A percentile compares a stretch with the other conserved stretches of the same genome.
phyloP scores from a whole-genome alignment of 176 grass and related monocot species.

The Alopecurus myosuroides region DNA sequence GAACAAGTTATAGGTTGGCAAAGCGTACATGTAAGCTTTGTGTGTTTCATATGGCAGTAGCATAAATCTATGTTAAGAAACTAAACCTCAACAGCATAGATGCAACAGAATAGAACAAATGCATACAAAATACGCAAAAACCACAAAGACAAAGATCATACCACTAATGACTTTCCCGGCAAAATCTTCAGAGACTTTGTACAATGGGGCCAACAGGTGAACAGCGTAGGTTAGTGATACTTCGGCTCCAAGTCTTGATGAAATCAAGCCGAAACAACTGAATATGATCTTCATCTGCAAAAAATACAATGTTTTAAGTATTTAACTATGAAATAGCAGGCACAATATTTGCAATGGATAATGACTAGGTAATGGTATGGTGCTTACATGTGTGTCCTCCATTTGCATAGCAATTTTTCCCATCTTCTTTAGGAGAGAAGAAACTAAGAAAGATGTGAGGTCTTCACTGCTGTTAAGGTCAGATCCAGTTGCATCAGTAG shows the following conservation, averaged over 20 bases:
- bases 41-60: background rate
- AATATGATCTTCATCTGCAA: conserved; percentile 77
- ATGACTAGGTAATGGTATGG: background rate
- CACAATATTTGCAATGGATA: background rate
- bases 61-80: background rate
- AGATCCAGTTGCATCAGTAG: conserved; percentile 26
- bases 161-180: conserved; percentile 81
- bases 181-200: conserved; percentile 97
- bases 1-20: background rate
- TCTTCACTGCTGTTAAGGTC: conserved; percentile 34
- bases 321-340: background rate
- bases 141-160: conserved; percentile 35
- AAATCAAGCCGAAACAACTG: conserved; percentile 71
- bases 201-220: conserved; percentile 64
- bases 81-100: background rate
- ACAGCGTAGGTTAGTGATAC: conserved; percentile 59
- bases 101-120: background rate
- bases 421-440: conserved; percentile 81
- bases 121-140: background rate
- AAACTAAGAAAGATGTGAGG: conserved; percentile 63
- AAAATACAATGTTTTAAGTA: background rate
- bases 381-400: conserved; percentile 72
- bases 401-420: conserved; percentile 84
- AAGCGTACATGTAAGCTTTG: background rate
- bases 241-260: conserved; percentile 54